phyloP scores from a whole-genome alignment of 768 basidiomycete species.

The Inosperma sp. region DNA sequence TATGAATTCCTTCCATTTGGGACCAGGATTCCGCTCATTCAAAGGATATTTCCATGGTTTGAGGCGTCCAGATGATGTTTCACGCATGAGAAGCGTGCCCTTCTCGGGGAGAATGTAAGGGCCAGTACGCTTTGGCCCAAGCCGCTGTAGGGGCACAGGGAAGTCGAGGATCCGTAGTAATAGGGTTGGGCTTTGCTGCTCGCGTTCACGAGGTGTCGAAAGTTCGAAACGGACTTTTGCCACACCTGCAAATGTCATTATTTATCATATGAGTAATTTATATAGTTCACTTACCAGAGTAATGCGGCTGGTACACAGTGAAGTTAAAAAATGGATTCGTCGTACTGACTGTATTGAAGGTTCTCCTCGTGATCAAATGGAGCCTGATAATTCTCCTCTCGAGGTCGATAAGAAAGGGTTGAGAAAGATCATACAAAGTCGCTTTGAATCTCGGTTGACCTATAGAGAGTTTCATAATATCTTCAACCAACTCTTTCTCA shows the following conservation, averaged over 20 bases:
- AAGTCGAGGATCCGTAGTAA: constrained; percentile 8
- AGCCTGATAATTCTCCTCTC: background rate
- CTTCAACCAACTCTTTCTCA: background rate
- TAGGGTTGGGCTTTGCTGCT: background rate
- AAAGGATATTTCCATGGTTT: background rate
- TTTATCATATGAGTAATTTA: background rate
- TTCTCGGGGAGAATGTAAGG: background rate
- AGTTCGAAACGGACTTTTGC: constrained; percentile 3
- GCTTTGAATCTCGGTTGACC: background rate
- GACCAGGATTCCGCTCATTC: background rate
- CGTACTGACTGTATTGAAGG: background rate
- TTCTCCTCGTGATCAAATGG: constrained; percentile 2
- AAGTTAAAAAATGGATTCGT: background rate
- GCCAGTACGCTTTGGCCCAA: background rate
- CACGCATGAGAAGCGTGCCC: background rate
- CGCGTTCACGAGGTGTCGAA: background rate
- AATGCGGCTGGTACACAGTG: background rate
- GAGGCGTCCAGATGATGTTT: background rate
- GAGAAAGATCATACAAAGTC: background rate
- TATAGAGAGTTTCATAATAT: background rate
- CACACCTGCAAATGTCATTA: background rate
- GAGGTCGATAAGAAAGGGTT: constrained; percentile 3
- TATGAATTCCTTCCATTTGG: constrained; percentile 1
- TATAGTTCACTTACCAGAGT: constrained; percentile 2
- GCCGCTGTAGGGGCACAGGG: background rate